Evolutionary conservation across 148 eudicot species (phyloP), one percentile per base, ranked within the genome.

Genomic region (Silene uniflora): DNA sequence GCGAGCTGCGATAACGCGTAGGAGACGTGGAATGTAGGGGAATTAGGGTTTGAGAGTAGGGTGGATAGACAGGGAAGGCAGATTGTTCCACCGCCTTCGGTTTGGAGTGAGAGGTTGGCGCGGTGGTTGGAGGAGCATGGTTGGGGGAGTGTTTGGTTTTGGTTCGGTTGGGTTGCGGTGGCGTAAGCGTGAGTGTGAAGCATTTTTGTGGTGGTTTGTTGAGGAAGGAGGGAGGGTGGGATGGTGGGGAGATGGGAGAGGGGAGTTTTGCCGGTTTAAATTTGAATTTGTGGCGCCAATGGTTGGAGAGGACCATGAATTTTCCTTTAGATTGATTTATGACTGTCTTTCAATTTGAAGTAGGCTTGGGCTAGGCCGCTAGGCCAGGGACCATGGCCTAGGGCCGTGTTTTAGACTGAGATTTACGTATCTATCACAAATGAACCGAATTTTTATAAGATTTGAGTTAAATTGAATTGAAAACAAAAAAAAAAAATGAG

Each of bases 1-100:
- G 90, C 83, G 79, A 95, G 89, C 87, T 95, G 97, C 10, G 97
- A 90, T 55, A 95, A 89, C 3, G 97, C 98, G 88, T 95, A 90
- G 60, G 96, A 92, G 74, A 92, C 92, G 75, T 90, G 98, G 46
- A 95, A 72, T 10, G 96, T 83, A 2, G 90, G 92, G 23, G 98
- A 92, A 19, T 52, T 73, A 27, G 96, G 89, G 84, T 76, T 85
- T 18, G 92, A 78, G 76, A 95, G 80, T 62, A 95, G 93, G 55
- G 88, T 88, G n/a, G 93, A 83, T 85, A 95, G 80, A 77, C 98
- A 95, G 73, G 87, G 80, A 10, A 95, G 78, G 89, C 98, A 95
- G 73, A 95, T 90, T 1, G 83, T 77, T 18, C 93, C 93, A 73
- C 96, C 96, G 84, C 84, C 77, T 13, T 47, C 70, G 39, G 96